These are phyloP conservation scores for Mycogone perniciosa DNA, from an alignment of 2,329 filamentous ascomycete genomes.

Conservation along the genomic window DNA sequence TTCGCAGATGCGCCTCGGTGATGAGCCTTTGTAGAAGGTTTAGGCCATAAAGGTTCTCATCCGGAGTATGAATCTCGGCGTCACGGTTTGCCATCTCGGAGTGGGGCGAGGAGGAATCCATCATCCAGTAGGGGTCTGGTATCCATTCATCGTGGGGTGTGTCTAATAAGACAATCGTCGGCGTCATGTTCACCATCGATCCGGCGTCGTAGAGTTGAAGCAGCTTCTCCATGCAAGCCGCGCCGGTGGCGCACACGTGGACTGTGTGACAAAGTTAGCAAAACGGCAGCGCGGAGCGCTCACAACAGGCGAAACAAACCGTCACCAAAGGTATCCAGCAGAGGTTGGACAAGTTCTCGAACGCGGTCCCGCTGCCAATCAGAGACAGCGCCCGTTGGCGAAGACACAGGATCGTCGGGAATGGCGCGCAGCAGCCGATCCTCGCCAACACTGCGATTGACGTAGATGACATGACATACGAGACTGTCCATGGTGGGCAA, in stretches of 20 bases:
- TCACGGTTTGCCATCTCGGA: conserved; percentile 30
- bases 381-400: conserved; percentile 16
- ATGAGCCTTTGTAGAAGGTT: conserved; percentile 50
- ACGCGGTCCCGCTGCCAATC: conserved; percentile 36
- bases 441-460: conserved; percentile 47
- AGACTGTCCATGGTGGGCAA: conserved; percentile 51
- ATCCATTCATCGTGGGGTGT: conserved; percentile 46
- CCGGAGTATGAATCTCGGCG: conserved; percentile 35
- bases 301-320: conserved; percentile 31
- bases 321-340: conserved; percentile 49
- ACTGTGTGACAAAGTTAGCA: conserved; percentile 34
- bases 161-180: conserved; percentile 52
- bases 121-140: conserved; percentile 26
- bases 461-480: conserved; percentile 54
- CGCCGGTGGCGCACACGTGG: conserved; percentile 47
- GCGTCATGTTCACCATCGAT: conserved; percentile 46
- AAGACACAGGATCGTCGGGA: conserved; percentile 14
- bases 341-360: conserved; percentile 40
- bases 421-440: conserved; percentile 37
- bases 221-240: conserved; percentile 47
- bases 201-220: conserved; percentile 45
- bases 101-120: conserved; percentile 41
- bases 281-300: neutral
- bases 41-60: conserved; percentile 50
- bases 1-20: conserved; percentile 51